Conservation (phyloP, 2,329 filamentous ascomycete genomes). For the Westerdykella sp. region DNA sequence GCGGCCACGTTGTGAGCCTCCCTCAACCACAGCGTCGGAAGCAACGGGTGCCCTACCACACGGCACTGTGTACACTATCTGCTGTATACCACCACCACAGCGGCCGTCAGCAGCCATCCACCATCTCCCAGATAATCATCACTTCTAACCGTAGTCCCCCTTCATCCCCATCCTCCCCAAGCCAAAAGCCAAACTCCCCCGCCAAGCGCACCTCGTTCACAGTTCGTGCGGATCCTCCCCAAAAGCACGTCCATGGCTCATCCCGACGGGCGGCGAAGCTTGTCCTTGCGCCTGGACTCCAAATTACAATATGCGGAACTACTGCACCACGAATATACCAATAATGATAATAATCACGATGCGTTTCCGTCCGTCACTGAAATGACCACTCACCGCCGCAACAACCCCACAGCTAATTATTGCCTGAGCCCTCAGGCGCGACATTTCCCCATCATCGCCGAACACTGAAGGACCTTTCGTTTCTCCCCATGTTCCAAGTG, state of each 20-base stretch:
- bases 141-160: too few relatives aligned
- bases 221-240: background rate
- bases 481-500: slow-evolving; percentile 30
- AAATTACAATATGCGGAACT: slow-evolving; percentile 1
- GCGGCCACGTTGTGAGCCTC: slow-evolving; percentile 31
- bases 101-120: slow-evolving; percentile 2
- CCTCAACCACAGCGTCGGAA: slow-evolving; percentile 8
- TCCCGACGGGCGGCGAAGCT: slow-evolving; percentile 1
- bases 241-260: too few relatives aligned
- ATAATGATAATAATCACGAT: background rate
- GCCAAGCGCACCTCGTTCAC: background rate
- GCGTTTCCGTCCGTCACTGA: slow-evolving; percentile 14
- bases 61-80: background rate
- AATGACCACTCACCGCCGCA: slow-evolving; percentile 17
- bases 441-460: too few relatives aligned
- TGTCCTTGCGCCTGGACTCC: slow-evolving; percentile 2
- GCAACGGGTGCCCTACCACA: background rate
- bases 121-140: too few relatives aligned
- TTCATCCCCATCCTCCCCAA: slow-evolving; percentile 2
- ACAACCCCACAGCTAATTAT: slow-evolving; percentile 21
- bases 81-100: background rate
- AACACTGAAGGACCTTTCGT: slow-evolving; percentile 8
- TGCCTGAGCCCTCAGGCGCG: slow-evolving; percentile 9
- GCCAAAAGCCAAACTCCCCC: slow-evolving; percentile 11
- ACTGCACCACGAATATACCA: slow-evolving; percentile 13